These are phyloP conservation scores for Malbranchea cinnamomea DNA, from an alignment of 2,329 filamentous ascomycete genomes.

Conservation along the genomic window DNA sequence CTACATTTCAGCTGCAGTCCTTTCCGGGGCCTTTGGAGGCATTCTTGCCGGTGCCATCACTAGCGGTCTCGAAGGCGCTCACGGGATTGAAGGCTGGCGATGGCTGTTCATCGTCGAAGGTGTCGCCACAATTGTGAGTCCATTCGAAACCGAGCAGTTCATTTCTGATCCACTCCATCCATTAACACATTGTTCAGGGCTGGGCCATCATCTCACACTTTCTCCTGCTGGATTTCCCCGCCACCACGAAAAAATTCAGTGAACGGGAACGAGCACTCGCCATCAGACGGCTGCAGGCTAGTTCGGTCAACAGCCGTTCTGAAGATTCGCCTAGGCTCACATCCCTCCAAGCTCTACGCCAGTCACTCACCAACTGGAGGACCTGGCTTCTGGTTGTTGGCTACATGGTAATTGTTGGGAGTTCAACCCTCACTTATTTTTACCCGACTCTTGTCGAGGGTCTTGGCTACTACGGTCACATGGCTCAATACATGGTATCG, in stretches of 20 bases:
- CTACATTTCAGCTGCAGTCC: constrained; percentile 43
- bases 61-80: constrained; percentile 30
- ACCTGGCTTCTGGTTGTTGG: constrained; percentile 28
- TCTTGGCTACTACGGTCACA: constrained; percentile 4
- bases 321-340: constrained; percentile 9
- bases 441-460: constrained; percentile 17
- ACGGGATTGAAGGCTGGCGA: constrained; percentile 35
- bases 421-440: constrained; percentile 19
- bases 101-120: constrained; percentile 38
- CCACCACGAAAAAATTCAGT: constrained; percentile 29
- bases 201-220: constrained; percentile 30
- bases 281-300: constrained; percentile 11
- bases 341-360: constrained; percentile 11
- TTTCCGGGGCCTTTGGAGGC: constrained; percentile 40
- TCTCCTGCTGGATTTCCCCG: constrained; percentile 36
- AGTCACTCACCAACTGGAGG: constrained; percentile 16
- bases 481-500: constrained; percentile 16
- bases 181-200: not conserved
- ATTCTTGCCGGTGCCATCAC: constrained; percentile 36
- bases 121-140: constrained; percentile 27
- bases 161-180: not conserved
- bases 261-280: constrained; percentile 14
- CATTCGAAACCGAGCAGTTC: not conserved
- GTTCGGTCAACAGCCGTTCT: constrained; percentile 11
- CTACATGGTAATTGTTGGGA: constrained; percentile 31